These are phyloP conservation scores for Helotiales sp. DNA, from an alignment of 2,329 filamentous ascomycete species.

Conservation along the genomic window DNA sequence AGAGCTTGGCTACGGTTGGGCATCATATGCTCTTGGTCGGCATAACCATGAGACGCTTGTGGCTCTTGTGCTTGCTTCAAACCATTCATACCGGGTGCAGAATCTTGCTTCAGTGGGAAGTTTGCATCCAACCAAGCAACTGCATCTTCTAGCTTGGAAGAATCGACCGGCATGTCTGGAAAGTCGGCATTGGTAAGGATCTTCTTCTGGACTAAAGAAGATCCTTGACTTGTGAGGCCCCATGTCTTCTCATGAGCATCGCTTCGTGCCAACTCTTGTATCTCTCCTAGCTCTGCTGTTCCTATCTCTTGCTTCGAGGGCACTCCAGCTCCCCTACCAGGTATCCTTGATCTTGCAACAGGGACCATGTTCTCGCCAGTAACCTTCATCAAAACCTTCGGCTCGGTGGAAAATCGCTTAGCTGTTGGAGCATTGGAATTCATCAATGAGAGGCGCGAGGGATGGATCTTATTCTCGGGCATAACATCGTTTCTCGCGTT, in stretches of 20 bases:
- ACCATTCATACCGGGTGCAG: background rate
- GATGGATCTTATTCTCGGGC: background rate
- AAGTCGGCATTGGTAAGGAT: background rate
- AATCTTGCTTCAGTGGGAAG: background rate
- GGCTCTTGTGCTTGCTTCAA: background rate
- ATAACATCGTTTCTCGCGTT: background rate
- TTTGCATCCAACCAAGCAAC: conserved; percentile 1
- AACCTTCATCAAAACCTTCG: conserved; percentile 8
- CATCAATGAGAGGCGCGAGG: background rate
- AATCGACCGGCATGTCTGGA: background rate
- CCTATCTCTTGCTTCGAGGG: background rate
- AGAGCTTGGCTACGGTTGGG: background rate
- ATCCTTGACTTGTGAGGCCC: background rate
- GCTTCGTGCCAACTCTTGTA: background rate
- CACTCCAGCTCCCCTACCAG: too few relatives aligned
- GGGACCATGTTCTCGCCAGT: conserved; percentile 8
- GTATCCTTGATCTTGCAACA: background rate
- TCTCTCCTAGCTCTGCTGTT: too few relatives aligned
- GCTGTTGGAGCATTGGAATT: background rate
- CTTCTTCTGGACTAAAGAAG: background rate
- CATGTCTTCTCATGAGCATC: background rate
- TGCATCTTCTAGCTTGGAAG: background rate
- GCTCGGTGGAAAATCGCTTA: background rate
- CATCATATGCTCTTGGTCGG: too few relatives aligned
- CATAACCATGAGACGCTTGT: background rate